phyloP scores from a whole-genome alignment of 306 rosid species.

The Ziziphus jujuba region DNA sequence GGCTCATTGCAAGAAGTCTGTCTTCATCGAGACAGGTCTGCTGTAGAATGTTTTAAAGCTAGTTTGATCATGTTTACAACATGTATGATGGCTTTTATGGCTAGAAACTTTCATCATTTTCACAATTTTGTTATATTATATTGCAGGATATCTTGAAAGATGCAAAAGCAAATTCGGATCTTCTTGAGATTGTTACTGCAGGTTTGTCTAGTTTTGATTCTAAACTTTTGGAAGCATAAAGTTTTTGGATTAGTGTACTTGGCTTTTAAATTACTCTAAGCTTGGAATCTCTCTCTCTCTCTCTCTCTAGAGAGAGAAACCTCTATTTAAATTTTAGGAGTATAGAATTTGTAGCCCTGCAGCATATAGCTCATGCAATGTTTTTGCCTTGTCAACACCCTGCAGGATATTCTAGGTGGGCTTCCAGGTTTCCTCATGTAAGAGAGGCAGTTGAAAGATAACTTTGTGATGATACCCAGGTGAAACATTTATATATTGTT shows the following conservation, averaged over 20 bases:
- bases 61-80: no score
- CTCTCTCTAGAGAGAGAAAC: neutral
- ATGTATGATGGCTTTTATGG: no score
- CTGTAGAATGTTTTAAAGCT: slow-evolving; percentile 2
- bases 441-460: slow-evolving; percentile 42
- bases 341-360: neutral
- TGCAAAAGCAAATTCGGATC: slow-evolving; percentile 60
- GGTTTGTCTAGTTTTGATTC: slow-evolving; percentile 38
- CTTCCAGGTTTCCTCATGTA: slow-evolving; percentile 59
- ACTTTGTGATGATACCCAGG: neutral
- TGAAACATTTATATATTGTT: neutral
- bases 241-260: neutral
- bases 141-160: slow-evolving; percentile 53
- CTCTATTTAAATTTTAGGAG: neutral
- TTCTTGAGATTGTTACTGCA: slow-evolving; percentile 59
- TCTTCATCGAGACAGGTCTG: slow-evolving; percentile 62
- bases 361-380: slow-evolving; percentile 2
- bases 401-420: slow-evolving; percentile 81
- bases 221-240: neutral
- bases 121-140: neutral
- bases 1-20: slow-evolving; percentile 63
- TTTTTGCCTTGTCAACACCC: slow-evolving; percentile 4
- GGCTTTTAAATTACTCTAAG: neutral
- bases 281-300: neutral
- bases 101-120: neutral